These are phyloP conservation scores for Fraxinus angustifolia DNA, from an alignment of 305 asterid genomes.

Conservation along the genomic window DNA sequence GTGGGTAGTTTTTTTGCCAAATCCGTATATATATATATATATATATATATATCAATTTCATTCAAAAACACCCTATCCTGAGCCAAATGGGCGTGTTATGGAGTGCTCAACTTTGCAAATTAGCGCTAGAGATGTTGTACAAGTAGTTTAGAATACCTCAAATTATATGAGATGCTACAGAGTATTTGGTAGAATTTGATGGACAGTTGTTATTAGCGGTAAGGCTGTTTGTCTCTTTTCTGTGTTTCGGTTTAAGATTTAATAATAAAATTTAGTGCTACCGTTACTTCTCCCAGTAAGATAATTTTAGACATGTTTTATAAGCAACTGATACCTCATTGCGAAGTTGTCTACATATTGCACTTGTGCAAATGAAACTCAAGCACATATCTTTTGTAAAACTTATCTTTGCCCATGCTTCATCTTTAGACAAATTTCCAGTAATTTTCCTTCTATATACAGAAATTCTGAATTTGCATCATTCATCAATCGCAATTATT, in stretches of 20 bases:
- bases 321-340: constrained; percentile 3
- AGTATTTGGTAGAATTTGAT: not conserved
- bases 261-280: not conserved
- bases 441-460: not conserved
- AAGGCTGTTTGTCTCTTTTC: not conserved
- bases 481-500: not conserved
- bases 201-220: not conserved
- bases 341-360: not conserved
- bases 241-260: not conserved
- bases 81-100: constrained; percentile 3
- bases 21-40: no score
- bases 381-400: not conserved
- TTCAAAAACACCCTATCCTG: not conserved
- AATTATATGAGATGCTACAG: not conserved
- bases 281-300: not conserved
- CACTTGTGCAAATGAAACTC: not conserved
- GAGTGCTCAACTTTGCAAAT: not conserved
- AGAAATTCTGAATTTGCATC: constrained; percentile 2
- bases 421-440: not conserved
- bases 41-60: no score
- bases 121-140: not conserved
- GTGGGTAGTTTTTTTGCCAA: no score
- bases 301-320: not conserved
- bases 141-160: not conserved
- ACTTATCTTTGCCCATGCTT: not conserved